These are phyloP conservation scores for Omphalotus guepiniiformis DNA, from an alignment of 768 basidiomycete genomes.

Conservation along the genomic window DNA sequence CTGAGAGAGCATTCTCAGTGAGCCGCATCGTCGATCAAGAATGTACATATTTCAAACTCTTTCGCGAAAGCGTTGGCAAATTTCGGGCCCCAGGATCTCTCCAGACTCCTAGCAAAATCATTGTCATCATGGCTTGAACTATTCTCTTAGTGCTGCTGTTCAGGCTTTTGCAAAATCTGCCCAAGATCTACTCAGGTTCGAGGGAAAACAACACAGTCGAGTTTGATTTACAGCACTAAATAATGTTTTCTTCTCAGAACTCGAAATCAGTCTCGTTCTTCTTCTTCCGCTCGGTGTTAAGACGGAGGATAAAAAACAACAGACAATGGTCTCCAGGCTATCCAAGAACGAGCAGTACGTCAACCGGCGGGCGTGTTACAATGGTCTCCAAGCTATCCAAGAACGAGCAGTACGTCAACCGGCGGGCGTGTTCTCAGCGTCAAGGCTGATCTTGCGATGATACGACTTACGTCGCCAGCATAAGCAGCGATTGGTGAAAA, in stretches of 20 bases:
- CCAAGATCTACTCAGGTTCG: constrained; percentile 85
- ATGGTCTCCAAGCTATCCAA: too few relatives aligned
- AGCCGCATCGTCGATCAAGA: too few relatives aligned
- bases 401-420: constrained; percentile 98
- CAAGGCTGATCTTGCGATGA: constrained; percentile 93
- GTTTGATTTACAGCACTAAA: not conserved
- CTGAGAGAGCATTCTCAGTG: too few relatives aligned
- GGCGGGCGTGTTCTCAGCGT: constrained; percentile 93
- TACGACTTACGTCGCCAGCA: constrained; percentile 88
- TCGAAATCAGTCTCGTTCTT: constrained; percentile 91
- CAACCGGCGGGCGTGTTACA: too few relatives aligned
- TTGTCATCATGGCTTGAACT: too few relatives aligned
- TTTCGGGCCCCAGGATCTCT: too few relatives aligned
- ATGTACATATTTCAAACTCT: too few relatives aligned
- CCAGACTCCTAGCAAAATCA: too few relatives aligned
- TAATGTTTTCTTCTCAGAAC: constrained; percentile 50
- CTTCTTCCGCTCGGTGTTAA: constrained; percentile 95
- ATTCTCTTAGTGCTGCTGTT: too few relatives aligned
- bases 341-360: constrained; percentile 88
- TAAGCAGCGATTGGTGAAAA: constrained; percentile 98
- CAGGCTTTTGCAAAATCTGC: too few relatives aligned
- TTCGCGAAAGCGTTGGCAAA: too few relatives aligned
- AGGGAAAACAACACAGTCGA: too few relatives aligned
- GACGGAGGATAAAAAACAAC: constrained; percentile 98
- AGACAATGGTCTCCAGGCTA: constrained; percentile 92